phyloP scores from a whole-genome alignment of 1,139 yeast genomes.

The Oligophagozyma castellii region DNA sequence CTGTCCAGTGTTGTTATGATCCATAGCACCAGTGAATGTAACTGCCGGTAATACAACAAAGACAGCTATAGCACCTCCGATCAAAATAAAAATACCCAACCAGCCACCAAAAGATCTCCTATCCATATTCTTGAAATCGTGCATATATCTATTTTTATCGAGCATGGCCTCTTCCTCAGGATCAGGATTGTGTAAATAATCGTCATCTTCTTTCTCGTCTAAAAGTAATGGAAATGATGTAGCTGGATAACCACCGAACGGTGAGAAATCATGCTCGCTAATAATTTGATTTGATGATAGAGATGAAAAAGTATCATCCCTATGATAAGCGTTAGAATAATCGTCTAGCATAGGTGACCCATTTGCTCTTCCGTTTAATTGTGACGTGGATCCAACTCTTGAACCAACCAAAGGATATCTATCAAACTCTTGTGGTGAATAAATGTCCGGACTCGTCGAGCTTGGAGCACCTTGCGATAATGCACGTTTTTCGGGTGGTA shows the following conservation, averaged over 20 bases:
- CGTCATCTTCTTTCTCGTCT: slow-evolving; percentile 87
- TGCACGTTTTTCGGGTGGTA: not conserved
- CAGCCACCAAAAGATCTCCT: slow-evolving; percentile 43
- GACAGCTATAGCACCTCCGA: slow-evolving; percentile 45
- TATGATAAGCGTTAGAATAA: not conserved
- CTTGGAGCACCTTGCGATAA: not conserved
- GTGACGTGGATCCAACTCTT: slow-evolving; percentile 33
- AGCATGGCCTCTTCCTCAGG: slow-evolving; percentile 74
- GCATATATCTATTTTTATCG: slow-evolving; percentile 46
- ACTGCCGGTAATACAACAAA: slow-evolving; percentile 62
- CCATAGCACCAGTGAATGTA: slow-evolving; percentile 53
- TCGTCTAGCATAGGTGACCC: slow-evolving; percentile 3
- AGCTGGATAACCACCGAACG: slow-evolving; percentile 92
- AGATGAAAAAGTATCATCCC: slow-evolving; percentile 9
- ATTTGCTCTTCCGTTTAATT: slow-evolving; percentile 4
- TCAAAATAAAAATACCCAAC: slow-evolving; percentile 41
- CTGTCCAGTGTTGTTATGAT: slow-evolving; percentile 21
- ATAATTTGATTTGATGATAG: slow-evolving; percentile 24
- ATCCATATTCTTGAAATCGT: slow-evolving; percentile 49
- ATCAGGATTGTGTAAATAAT: slow-evolving; percentile 83
- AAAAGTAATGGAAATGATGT: slow-evolving; percentile 71
- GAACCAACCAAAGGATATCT: slow-evolving; percentile 44
- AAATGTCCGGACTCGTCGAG: slow-evolving; percentile 10
- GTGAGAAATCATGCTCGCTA: slow-evolving; percentile 43
- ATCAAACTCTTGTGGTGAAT: slow-evolving; percentile 41